Evolutionary conservation across 1,284 basidiomycete genomes (phyloP).

Genomic region (Marasmius sp.): DNA sequence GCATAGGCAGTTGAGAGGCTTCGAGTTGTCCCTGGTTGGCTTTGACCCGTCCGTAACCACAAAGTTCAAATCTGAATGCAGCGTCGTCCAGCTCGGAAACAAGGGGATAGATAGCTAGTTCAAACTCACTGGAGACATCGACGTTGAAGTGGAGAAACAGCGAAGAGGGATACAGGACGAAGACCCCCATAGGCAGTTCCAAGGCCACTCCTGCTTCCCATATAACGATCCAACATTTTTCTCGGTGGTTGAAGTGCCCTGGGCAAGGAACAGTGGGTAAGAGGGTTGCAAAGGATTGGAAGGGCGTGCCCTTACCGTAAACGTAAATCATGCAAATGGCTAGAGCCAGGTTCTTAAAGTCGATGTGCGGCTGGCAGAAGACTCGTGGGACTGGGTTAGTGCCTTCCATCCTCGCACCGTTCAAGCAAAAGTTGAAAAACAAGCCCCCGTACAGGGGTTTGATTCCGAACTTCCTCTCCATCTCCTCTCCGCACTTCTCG

Average conservation of each 20-base stretch:
- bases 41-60: background rate
- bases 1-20: background rate
- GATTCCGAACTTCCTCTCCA: background rate
- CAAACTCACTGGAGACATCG: background rate
- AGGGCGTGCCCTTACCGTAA: too few relatives aligned
- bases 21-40: constrained; percentile 3
- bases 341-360: background rate
- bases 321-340: background rate
- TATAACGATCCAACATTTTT: background rate
- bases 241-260: background rate
- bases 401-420: background rate
- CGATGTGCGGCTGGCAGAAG: background rate
- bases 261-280: too few relatives aligned
- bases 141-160: background rate
- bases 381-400: background rate
- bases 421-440: background rate
- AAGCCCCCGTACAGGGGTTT: background rate
- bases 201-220: background rate
- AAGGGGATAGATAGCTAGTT: background rate
- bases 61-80: background rate
- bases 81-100: background rate
- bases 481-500: background rate
- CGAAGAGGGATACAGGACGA: background rate
- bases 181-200: background rate
- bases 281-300: too few relatives aligned